A percentile compares a stretch with the other conserved stretches of the same genome.
phyloP scores from a whole-genome alignment of 352 stramenopile genomes.

The Aphanomyces euteiches region DNA sequence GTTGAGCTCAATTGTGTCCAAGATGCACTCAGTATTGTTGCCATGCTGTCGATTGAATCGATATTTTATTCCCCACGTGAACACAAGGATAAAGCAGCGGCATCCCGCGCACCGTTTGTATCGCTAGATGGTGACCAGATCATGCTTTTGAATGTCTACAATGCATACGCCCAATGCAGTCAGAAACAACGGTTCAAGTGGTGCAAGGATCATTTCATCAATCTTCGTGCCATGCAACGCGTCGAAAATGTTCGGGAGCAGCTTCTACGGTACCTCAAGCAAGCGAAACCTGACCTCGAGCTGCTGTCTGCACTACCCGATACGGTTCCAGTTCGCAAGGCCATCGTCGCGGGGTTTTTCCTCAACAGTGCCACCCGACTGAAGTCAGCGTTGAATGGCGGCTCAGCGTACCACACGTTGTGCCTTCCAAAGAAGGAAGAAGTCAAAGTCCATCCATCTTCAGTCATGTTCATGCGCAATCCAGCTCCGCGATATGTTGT shows the following conservation, averaged over 20 bases:
- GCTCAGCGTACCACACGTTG: constrained; percentile 86
- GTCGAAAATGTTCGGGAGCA: constrained; percentile 80
- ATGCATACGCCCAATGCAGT: constrained; percentile 64
- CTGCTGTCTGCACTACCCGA: constrained; percentile 66
- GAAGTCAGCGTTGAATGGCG: constrained; percentile 65
- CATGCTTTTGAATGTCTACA: constrained; percentile 80
- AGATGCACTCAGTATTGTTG: constrained; percentile 80
- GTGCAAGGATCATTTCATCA: constrained; percentile 85
- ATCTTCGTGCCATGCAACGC: constrained; percentile 72
- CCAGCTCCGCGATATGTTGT: constrained; percentile 80
- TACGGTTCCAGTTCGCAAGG: constrained; percentile 81
- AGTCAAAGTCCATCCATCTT: constrained; percentile 86
- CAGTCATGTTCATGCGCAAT: constrained; percentile 85
- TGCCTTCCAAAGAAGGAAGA: constrained; percentile 68
- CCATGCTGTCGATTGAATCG: constrained; percentile 87
- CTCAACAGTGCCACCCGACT: constrained; percentile 85
- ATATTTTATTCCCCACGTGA: constrained; percentile 85
- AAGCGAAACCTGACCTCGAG: constrained; percentile 41
- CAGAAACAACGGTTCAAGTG: constrained; percentile 81
- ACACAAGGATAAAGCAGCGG: constrained; percentile 77
- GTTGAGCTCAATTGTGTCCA: constrained; percentile 73
- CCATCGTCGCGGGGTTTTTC: constrained; percentile 85
- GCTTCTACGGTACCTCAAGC: constrained; percentile 65
- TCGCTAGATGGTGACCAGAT: constrained; percentile 83
- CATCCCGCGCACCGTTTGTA: constrained; percentile 72